Conservation (phyloP, 257 asterid species). For the Ilex asprella region DNA sequence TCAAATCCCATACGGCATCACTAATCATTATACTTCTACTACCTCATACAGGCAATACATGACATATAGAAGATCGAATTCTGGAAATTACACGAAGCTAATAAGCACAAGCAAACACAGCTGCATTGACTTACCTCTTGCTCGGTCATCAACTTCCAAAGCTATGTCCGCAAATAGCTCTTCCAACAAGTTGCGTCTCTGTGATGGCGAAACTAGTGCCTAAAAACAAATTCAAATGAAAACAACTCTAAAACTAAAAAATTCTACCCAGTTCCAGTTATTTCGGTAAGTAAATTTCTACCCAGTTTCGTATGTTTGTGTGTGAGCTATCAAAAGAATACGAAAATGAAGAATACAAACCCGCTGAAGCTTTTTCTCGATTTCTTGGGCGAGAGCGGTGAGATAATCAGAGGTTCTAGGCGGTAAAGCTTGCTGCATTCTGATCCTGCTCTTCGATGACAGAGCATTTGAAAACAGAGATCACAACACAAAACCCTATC, state of each 20-base stretch:
- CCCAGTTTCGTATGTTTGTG: too few species aligned
- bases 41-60: too few species aligned
- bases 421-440: conserved; percentile 51
- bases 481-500: too few species aligned
- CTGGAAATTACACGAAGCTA: too few species aligned
- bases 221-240: conserved; percentile 4
- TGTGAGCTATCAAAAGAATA: background rate
- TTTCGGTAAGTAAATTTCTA: too few species aligned
- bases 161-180: conserved; percentile 89
- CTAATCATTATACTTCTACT: too few species aligned
- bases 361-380: conserved; percentile 91
- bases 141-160: conserved; percentile 91
- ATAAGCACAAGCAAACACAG: too few species aligned
- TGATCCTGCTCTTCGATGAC: background rate
- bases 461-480: too few species aligned
- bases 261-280: too few species aligned
- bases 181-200: conserved; percentile 68
- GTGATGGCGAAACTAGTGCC: conserved; percentile 81
- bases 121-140: conserved; percentile 42
- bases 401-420: conserved; percentile 75
- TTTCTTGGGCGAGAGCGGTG: conserved; percentile 69
- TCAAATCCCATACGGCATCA: too few species aligned
- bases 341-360: conserved; percentile 26
- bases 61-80: too few species aligned
- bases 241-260: too few species aligned